A percentile compares a stretch with the other conserved stretches of the same genome.
Conservation (phyloP, 2,329 filamentous ascomycete genomes). For the Pseudofabraea citricarpa region DNA sequence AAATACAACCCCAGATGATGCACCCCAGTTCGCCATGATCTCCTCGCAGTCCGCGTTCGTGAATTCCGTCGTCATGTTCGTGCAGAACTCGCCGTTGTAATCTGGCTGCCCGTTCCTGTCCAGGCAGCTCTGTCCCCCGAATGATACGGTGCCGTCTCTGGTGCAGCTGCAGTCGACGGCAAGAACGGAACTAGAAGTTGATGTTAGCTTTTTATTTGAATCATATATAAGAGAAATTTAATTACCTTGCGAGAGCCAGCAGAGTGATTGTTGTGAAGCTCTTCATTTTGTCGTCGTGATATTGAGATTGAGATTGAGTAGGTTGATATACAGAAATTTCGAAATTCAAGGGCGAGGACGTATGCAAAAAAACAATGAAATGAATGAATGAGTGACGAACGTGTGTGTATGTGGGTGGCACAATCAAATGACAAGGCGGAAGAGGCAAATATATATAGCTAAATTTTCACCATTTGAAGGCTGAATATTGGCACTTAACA, state of each 20-base stretch:
- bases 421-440: no score
- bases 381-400: not conserved
- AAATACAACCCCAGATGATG: not conserved
- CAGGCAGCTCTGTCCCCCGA: not conserved
- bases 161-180: not conserved
- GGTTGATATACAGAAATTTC: not conserved
- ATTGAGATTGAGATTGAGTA: not conserved
- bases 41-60: not conserved
- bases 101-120: not conserved
- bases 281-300: not conserved
- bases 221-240: not conserved
- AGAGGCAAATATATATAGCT: no score
- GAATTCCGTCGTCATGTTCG: not conserved
- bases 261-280: not conserved
- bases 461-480: no score
- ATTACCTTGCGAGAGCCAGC: not conserved
- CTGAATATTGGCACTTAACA: no score
- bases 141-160: not conserved
- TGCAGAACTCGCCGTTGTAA: not conserved
- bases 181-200: not conserved
- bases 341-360: not conserved
- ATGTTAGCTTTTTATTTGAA: not conserved
- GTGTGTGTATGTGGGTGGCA: no score
- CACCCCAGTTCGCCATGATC: not conserved
- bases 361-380: not conserved